phyloP scores from a whole-genome alignment of 805 yeast genomes.

The Metschnikowia vanudenii region DNA sequence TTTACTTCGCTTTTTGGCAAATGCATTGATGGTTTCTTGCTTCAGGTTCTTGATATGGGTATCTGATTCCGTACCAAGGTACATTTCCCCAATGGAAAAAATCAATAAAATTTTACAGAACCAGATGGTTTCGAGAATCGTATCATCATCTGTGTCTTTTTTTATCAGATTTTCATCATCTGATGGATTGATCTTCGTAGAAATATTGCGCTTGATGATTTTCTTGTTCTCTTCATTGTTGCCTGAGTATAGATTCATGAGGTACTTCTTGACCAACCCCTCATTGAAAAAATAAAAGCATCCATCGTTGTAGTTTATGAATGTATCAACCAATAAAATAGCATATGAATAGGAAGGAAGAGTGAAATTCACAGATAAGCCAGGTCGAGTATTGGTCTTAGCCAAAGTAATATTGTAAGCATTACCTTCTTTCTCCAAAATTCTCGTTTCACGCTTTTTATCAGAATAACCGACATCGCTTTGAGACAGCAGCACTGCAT shows the following conservation, averaged over 20 bases:
- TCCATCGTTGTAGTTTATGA: slow-evolving; percentile 77
- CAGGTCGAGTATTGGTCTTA: slow-evolving; percentile 65
- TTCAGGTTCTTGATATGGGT: slow-evolving; percentile 49
- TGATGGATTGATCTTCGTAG: slow-evolving; percentile 25
- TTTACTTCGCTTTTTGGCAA: slow-evolving; percentile 20
- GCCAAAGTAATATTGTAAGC: slow-evolving; percentile 71
- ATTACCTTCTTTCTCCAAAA: slow-evolving; percentile 71
- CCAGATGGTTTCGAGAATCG: slow-evolving; percentile 75
- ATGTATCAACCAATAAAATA: slow-evolving; percentile 69
- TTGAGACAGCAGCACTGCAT: slow-evolving; percentile 11
- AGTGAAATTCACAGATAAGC: slow-evolving; percentile 66
- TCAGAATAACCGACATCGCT: slow-evolving; percentile 12
- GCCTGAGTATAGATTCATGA: slow-evolving; percentile 63
- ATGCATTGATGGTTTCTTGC: slow-evolving; percentile 15
- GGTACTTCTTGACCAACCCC: slow-evolving; percentile 67
- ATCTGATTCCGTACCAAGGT: slow-evolving; percentile 70
- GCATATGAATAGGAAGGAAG: slow-evolving; percentile 78
- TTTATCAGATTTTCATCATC: slow-evolving; percentile 41
- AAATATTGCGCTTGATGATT: slow-evolving; percentile 36
- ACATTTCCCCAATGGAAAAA: slow-evolving; percentile 82
- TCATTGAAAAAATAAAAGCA: slow-evolving; percentile 84
- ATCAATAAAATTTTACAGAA: slow-evolving; percentile 71
- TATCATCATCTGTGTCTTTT: slow-evolving; percentile 48
- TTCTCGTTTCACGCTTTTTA: slow-evolving; percentile 49
- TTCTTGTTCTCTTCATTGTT: slow-evolving; percentile 36